These are phyloP conservation scores for Jaapia argillacea DNA, from an alignment of 768 basidiomycete genomes.

Conservation along the genomic window DNA sequence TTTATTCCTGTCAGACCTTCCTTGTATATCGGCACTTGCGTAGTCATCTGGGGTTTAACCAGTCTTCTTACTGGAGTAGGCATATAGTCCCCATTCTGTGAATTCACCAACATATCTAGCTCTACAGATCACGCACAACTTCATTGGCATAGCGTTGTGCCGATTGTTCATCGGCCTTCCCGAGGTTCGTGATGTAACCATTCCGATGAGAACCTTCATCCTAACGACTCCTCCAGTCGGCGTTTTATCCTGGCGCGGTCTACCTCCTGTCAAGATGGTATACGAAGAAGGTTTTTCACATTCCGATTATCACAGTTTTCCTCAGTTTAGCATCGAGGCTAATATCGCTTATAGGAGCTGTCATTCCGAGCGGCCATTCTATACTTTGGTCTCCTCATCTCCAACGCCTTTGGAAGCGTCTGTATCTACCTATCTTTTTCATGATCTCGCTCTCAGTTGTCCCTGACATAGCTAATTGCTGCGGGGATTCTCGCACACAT, in stretches of 20 bases:
- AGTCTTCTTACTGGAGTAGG: slow-evolving; percentile 54
- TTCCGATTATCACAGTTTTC: slow-evolving; percentile 9
- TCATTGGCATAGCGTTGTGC: slow-evolving; percentile 42
- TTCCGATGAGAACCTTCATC: too few relatives aligned
- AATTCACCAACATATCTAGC: not conserved
- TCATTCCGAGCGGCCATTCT: slow-evolving; percentile 53
- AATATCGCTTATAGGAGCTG: slow-evolving; percentile 37
- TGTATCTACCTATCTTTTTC: not conserved
- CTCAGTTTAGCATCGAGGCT: not conserved
- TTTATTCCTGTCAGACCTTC: slow-evolving; percentile 32
- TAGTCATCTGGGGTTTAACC: slow-evolving; percentile 52
- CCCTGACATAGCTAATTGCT: slow-evolving; percentile 42
- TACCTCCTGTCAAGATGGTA: slow-evolving; percentile 29
- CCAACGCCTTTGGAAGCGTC: slow-evolving; percentile 60
- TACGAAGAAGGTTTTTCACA: slow-evolving; percentile 18
- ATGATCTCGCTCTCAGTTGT: not conserved
- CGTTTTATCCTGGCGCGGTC: slow-evolving; percentile 53
- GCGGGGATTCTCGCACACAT: slow-evolving; percentile 62
- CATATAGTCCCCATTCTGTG: slow-evolving; percentile 4
- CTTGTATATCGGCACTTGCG: slow-evolving; percentile 48
- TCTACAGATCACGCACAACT: slow-evolving; percentile 40
- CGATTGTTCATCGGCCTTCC: slow-evolving; percentile 56
- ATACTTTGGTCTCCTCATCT: slow-evolving; percentile 48
- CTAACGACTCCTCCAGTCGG: too few relatives aligned
- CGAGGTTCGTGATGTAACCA: too few relatives aligned